Conservation (phyloP, 2,329 filamentous ascomycete genomes). For the Xylariomycetidae sp. region DNA sequence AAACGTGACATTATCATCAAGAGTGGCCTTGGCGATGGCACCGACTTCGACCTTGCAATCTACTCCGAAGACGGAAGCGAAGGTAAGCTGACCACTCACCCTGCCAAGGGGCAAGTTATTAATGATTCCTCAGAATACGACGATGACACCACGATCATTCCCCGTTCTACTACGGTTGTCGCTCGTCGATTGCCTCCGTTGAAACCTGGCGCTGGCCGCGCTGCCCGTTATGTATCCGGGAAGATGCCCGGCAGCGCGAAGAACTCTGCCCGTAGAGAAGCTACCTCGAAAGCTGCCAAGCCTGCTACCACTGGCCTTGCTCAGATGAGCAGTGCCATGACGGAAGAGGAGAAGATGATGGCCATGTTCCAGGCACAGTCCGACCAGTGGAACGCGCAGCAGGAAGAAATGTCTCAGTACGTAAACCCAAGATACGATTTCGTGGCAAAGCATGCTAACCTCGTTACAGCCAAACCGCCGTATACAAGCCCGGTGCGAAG, state of each 20-base stretch:
- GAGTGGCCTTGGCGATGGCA: slow-evolving; percentile 88
- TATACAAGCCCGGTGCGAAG: slow-evolving; percentile 58
- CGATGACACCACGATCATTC: slow-evolving; percentile 96
- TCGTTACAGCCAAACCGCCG: slow-evolving; percentile 50
- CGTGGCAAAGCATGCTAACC: slow-evolving; percentile 6
- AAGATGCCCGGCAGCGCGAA: slow-evolving; percentile 90
- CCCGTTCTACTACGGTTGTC: slow-evolving; percentile 88
- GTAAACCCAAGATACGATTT: slow-evolving; percentile 22
- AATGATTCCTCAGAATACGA: slow-evolving; percentile 66
- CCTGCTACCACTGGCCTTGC: slow-evolving; percentile 50
- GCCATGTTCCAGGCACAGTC: slow-evolving; percentile 88
- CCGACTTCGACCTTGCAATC: slow-evolving; percentile 92
- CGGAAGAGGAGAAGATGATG: slow-evolving; percentile 88
- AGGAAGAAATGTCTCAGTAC: slow-evolving; percentile 84
- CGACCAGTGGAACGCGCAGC: slow-evolving; percentile 87
- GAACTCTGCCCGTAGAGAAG: slow-evolving; percentile 64
- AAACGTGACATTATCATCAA: slow-evolving; percentile 98
- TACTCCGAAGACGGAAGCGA: slow-evolving; percentile 88
- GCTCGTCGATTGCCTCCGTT: slow-evolving; percentile 78
- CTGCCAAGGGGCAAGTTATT: neutral
- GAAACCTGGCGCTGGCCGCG: slow-evolving; percentile 81
- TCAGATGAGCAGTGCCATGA: slow-evolving; percentile 72
- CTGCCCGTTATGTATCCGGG: slow-evolving; percentile 90
- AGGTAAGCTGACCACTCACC: slow-evolving; percentile 51
- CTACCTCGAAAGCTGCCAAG: slow-evolving; percentile 53